Evolutionary conservation across 140 eudicot genomes (phyloP), one percentile per base, ranked within the genome.

Genomic region (Stevia rebaudiana): DNA sequence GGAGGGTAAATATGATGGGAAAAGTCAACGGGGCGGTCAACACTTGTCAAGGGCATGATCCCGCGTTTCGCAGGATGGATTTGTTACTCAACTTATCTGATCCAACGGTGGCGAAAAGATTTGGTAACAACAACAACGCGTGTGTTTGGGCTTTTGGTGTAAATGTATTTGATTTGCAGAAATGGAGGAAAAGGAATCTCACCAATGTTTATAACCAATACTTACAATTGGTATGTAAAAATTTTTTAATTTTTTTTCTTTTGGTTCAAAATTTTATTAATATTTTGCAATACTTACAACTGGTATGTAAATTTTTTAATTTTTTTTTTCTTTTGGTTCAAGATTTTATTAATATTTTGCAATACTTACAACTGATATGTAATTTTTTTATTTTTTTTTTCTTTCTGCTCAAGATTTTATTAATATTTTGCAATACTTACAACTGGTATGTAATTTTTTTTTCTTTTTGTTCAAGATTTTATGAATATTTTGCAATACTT

Each of bases 61-160:
- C 94, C 60, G 88, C 90, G 0, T 84, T 63, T 61, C 89, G 80
- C 16, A 73, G 87, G 22, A 74, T 79, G 88, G 84, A 88, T 63
- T 69, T 78, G 82, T 66, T 78, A 40, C 58, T 92, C 47, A 78
- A 92, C 72, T 83, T 92, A 53, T 83, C 95, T 10, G 95, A 92
- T 37, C 96, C 94, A n/a, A 8, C 47, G 17, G 68, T 92, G 13
- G 86, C 77, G 1, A 62, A 60, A 21, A 74, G 67, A 60, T 85
- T 85, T 53, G 71, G 79, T 63, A 61, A 75, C 13, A 60, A 81
- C 67, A 61, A 75, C 13, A 60, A 81, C 41, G 35, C 83, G 16
- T 92, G 98, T 74, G 80, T 83, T 0, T 92, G 98, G 98, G 86
- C 88, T 0, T 92, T 88, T 69, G 98, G 98, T 63, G 79, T 92